These are phyloP conservation scores for Dalechampia spathulata DNA, from an alignment of 441 rosid genomes.

Conservation along the genomic window DNA sequence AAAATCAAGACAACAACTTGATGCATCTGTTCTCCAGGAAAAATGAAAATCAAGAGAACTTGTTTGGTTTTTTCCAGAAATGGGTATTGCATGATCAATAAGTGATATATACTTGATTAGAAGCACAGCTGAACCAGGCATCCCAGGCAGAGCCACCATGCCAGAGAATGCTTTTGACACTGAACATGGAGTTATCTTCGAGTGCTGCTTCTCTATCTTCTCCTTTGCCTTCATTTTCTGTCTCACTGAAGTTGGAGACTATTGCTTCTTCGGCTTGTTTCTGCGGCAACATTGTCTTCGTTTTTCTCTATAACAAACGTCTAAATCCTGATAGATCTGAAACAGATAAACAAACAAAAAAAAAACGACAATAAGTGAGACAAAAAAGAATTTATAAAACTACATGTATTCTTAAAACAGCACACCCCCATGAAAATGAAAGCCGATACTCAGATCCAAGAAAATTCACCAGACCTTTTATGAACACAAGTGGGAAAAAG, in stretches of 20 bases:
- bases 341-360: slow-evolving; percentile 28
- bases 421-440: slow-evolving; percentile 29
- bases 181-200: slow-evolving; percentile 36
- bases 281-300: slow-evolving; percentile 60
- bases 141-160: slow-evolving; percentile 99
- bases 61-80: not conserved
- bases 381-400: slow-evolving; percentile 11
- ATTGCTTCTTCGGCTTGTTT: slow-evolving; percentile 91
- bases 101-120: slow-evolving; percentile 57
- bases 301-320: slow-evolving; percentile 19
- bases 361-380: slow-evolving; percentile 32
- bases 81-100: not conserved
- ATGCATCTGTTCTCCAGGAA: not conserved
- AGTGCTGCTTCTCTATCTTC: slow-evolving; percentile 16
- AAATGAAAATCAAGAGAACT: no score
- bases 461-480: not conserved
- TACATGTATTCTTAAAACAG: slow-evolving; percentile 4
- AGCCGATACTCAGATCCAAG: slow-evolving; percentile 36
- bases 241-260: slow-evolving; percentile 47
- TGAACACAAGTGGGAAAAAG: slow-evolving; percentile 5
- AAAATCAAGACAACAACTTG: not conserved
- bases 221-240: slow-evolving; percentile 38
- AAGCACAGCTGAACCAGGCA: slow-evolving; percentile 98
- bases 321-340: slow-evolving; percentile 43
- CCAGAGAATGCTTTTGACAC: slow-evolving; percentile 72